Percentiles rank a stretch among this genome's conserved stretches.
Conservation (phyloP, 192 early-diverging fungal species). For the Coemansia sp. region DNA sequence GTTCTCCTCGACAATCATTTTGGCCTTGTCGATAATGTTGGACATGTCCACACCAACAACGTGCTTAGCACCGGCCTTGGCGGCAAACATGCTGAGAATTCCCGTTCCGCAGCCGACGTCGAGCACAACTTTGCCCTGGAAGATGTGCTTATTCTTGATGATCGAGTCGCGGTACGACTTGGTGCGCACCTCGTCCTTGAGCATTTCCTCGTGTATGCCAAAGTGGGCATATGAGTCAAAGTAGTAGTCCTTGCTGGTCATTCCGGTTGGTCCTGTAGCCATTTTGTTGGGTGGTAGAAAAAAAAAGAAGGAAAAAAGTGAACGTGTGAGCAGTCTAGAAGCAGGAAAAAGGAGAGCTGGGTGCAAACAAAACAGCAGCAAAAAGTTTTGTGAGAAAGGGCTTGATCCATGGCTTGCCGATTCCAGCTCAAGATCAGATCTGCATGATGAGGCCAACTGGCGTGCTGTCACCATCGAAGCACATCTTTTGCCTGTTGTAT, state of each 20-base stretch:
- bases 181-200: slow-evolving; percentile 97
- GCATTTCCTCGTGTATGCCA: slow-evolving; percentile 94
- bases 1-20: slow-evolving; percentile 92
- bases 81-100: slow-evolving; percentile 98
- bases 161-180: slow-evolving; percentile 90
- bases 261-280: slow-evolving; percentile 18
- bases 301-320: background rate
- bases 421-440: background rate
- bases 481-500: too few relatives aligned
- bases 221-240: slow-evolving; percentile 99
- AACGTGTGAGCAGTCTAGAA: slow-evolving; percentile 2
- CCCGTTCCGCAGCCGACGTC: slow-evolving; percentile 99
- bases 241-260: slow-evolving; percentile 81
- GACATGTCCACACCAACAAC: slow-evolving; percentile 97
- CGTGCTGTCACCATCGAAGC: too few relatives aligned
- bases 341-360: background rate
- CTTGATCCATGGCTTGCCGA: background rate
- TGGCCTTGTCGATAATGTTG: slow-evolving; percentile 95
- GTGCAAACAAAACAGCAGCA: background rate
- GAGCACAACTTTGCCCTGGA: slow-evolving; percentile 95
- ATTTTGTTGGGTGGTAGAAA: slow-evolving; percentile 6
- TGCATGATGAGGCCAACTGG: background rate
- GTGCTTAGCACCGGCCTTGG: slow-evolving; percentile 94
- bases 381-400: background rate
- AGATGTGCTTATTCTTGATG: slow-evolving; percentile 93